Percentiles rank a stretch among this genome's conserved stretches.
These are phyloP conservation scores for Linnemannia elongata DNA, from an alignment of 192 early-diverging fungal genomes.

Conservation along the genomic window DNA sequence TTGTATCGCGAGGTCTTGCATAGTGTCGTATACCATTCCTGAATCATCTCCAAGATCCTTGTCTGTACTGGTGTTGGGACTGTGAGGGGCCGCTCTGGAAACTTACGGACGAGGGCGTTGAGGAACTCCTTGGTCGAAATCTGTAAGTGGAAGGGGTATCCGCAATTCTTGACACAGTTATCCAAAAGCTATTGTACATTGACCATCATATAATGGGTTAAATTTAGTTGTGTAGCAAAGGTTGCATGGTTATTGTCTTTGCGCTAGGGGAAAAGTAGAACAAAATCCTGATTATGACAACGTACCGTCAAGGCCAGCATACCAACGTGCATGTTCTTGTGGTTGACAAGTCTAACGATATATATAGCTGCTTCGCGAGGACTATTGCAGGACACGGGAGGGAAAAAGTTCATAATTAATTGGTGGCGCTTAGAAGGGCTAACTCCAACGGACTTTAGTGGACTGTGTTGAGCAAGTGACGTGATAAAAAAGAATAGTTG, in stretches of 20 bases:
- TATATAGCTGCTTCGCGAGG: slow-evolving; percentile 82
- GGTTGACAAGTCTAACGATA: slow-evolving; percentile 77
- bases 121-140: slow-evolving; percentile 97
- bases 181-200: slow-evolving; percentile 81
- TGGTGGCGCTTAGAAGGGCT: not conserved
- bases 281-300: not conserved
- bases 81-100: slow-evolving; percentile 90
- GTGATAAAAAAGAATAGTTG: not conserved
- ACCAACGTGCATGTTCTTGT: slow-evolving; percentile 66
- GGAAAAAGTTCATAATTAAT: not conserved
- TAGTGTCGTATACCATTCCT: slow-evolving; percentile 94
- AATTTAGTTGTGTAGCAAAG: not conserved
- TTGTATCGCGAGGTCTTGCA: slow-evolving; percentile 91
- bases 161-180: slow-evolving; percentile 99
- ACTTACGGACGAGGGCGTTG: slow-evolving; percentile 93
- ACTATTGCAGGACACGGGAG: slow-evolving; percentile 51
- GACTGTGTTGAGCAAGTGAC: not conserved
- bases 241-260: not conserved
- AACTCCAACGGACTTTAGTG: not conserved
- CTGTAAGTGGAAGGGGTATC: slow-evolving; percentile 96
- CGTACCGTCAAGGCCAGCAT: slow-evolving; percentile 76
- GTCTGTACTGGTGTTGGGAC: slow-evolving; percentile 82
- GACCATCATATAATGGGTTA: not conserved
- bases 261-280: not conserved
- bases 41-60: slow-evolving; percentile 91